A percentile compares a stretch with the other conserved stretches of the same genome.
phyloP scores from a whole-genome alignment of 176 grass and related monocot species.

The Oryza punctata region DNA sequence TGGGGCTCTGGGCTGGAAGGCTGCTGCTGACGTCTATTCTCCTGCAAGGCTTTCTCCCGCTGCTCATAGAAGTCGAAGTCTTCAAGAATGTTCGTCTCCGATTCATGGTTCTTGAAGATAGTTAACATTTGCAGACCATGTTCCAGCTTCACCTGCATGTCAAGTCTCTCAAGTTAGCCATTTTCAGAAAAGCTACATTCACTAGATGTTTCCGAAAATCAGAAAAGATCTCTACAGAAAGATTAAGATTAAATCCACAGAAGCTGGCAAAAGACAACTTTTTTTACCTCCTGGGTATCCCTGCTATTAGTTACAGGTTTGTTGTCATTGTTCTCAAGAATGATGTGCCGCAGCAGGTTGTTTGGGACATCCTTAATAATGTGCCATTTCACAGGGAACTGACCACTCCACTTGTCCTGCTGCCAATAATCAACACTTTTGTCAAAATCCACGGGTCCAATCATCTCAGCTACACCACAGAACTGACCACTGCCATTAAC shows the following conservation, averaged over 20 bases:
- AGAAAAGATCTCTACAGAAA: not conserved
- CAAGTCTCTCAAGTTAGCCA: conserved; percentile 8
- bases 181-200: not conserved
- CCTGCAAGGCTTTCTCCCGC: conserved; percentile 87
- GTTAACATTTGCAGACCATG: conserved; percentile 79
- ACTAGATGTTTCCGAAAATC: not conserved
- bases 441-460: conserved; percentile 81
- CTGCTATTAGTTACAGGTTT: conserved; percentile 91
- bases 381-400: conserved; percentile 93
- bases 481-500: conserved; percentile 90
- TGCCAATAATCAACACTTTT: conserved; percentile 89
- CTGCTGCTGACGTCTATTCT: conserved; percentile 74
- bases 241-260: not conserved
- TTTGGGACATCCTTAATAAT: conserved; percentile 85
- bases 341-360: conserved; percentile 75
- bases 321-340: conserved; percentile 85
- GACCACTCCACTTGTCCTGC: conserved; percentile 89
- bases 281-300: conserved; percentile 82
- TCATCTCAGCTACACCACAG: conserved; percentile 92
- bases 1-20: conserved; percentile 40
- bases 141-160: conserved; percentile 83
- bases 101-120: conserved; percentile 84
- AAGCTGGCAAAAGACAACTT: not conserved
- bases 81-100: conserved; percentile 71
- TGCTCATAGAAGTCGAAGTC: conserved; percentile 91